A percentile compares a stretch with the other conserved stretches of the same genome.
Conservation (phyloP, 495 filamentous ascomycete species). For the Mytilinidion resinicola region DNA sequence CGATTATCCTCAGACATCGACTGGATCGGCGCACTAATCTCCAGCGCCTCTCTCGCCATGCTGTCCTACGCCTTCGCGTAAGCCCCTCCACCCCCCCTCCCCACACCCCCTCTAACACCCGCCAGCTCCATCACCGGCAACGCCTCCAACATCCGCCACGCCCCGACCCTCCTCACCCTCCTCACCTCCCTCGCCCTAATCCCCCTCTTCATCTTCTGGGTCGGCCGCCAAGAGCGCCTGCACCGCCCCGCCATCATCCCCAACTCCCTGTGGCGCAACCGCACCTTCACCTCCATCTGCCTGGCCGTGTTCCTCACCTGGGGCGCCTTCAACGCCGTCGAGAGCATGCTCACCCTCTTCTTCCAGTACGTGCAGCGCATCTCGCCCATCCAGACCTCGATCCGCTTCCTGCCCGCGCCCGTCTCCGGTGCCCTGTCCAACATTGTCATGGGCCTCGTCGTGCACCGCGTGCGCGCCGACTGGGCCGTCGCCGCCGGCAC, state of each 20-base stretch:
- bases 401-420: constrained; percentile 52
- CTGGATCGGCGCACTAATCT: constrained; percentile 42
- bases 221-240: constrained; percentile 40
- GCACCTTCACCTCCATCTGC: constrained; percentile 45
- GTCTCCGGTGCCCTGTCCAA: constrained; percentile 50
- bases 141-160: constrained; percentile 31
- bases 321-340: constrained; percentile 46
- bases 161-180: constrained; percentile 37
- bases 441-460: constrained; percentile 48
- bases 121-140: constrained; percentile 37
- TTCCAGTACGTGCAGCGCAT: constrained; percentile 48
- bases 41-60: constrained; percentile 36
- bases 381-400: constrained; percentile 37
- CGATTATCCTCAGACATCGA: constrained; percentile 40
- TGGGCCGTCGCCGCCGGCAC: constrained; percentile 43
- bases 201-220: constrained; percentile 43
- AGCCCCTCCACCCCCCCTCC: constrained; percentile 1
- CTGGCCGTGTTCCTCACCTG: constrained; percentile 48
- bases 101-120: background rate
- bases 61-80: constrained; percentile 46
- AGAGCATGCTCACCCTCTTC: constrained; percentile 47
- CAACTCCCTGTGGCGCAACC: constrained; percentile 48
- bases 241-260: constrained; percentile 43
- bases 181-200: constrained; percentile 39
- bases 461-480: constrained; percentile 49